Base-by-base conservation (phyloP, 441 rosid genomes). In the Bocquillonia castaneifolia region DNA sequence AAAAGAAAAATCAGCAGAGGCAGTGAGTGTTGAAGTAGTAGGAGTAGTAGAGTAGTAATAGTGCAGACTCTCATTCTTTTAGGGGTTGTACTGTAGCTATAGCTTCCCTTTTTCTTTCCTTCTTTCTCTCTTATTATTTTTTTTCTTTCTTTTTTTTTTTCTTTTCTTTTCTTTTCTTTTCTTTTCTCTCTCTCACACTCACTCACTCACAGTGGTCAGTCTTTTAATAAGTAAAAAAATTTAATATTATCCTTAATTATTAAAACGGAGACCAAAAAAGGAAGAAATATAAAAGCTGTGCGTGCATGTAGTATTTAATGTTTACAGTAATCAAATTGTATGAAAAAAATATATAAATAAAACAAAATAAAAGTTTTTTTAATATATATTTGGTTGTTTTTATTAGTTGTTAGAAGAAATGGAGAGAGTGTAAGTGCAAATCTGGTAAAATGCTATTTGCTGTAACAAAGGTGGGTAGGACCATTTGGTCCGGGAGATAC, bases 1-100 rank as follows among this genome's bases (percentile, higher is more conserved):
- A 26, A 6, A 50, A 54, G 59, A 17, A 51, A 26, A 28, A 25
- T 36, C 32, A 52, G 15, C 20, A 17, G 12, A 64, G 32, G 63
- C 45, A 58, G 63, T 34, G 15, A 12, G 18, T 45, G 42, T 44
- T 37, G 17, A 25, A 55, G 63, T 26, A 18, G 54, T 12, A 22
- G 44, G 10, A 54, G 55, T 26, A 26, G 40, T 13, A 42, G 63
- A 18, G 64, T 8, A n/a, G 31, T 48, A 13, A 53, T 62, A 75
- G 68, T 55, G 66, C 80, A 67, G 78, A 59, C 61, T 78, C 76
- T 78, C 85, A 81, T 81, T 70, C 85, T 74, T 76, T 66, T 26
- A 31, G 42, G 44, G 44, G 25, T 22, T 12, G 36, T 45, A 14
- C 5, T 4, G 2, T 10, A 3, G 22, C 5, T 48, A 2, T 48